Evolutionary conservation across 2,329 filamentous ascomycete genomes (phyloP), one percentile per base, ranked within the genome.

Genomic region (Dichotomopilus funicola): DNA sequence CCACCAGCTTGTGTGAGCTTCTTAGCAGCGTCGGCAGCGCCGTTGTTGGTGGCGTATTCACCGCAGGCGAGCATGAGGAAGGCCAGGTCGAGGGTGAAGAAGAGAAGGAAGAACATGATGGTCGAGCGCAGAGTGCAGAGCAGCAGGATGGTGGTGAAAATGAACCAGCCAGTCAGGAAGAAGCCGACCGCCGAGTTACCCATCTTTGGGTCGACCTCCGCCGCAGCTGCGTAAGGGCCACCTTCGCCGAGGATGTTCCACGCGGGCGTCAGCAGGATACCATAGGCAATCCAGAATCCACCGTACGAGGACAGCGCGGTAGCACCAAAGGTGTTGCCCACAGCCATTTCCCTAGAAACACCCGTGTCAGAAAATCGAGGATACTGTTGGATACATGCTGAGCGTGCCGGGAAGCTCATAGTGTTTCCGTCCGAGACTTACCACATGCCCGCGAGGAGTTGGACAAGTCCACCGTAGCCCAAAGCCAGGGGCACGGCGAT

Each of bases 381-480:
- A 27, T 31, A 31, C 11, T 9, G n/a, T 27, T 8, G 41, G 12
- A 19, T 27, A 27, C 19, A 27, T 27, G 19, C 19, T 27, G 19
- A 27, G 19, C 19, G 19, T 27, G 19, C 19, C 19, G 19, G 19
- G 19, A 27, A 27, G 19, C 19, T 27, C 19, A 27, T 27, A 27
- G 13, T 33, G 19, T 44, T 11, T 45, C 27, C 40, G 27, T 42
- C 13, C 31, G 8, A 10, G 12, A 77, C 81, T 71, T 79, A 90
- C 89, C 89, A 94, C 89, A 92, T 94, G 75, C 89, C 89, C 62
- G 88, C 86, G 27, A 89, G 75, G 50, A 92, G 77, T 75, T 94
- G 89, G 43, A 91, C 82, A 12, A 91, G 75, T 64, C 88, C 88
- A 65, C 88, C 88, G 68, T 91, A 91, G 31, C 80, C 88, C 63